Evolutionary conservation across 176 grass and related monocot species (phyloP).

Genomic region (Eremochloa ophiuroides): DNA sequence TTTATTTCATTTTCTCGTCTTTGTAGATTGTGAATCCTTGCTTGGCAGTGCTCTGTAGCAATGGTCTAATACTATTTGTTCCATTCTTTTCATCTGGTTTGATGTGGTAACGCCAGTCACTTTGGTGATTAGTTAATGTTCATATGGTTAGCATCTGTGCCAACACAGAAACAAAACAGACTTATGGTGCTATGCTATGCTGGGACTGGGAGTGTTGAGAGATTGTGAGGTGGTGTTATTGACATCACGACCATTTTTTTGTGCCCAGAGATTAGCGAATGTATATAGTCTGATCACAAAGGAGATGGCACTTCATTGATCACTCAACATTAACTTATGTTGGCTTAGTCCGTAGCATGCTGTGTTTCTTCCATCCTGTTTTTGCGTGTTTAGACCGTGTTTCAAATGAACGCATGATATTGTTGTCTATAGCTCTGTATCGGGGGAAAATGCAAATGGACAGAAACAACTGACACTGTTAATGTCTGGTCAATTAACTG

Average conservation of each 20-base stretch:
- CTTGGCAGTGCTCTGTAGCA: slow-evolving; percentile 22
- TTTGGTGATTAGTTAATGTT: background rate
- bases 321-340: background rate
- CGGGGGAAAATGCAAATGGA: background rate
- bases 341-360: background rate
- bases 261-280: background rate
- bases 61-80: slow-evolving; percentile 35
- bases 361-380: background rate
- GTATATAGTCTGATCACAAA: background rate
- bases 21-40: slow-evolving; percentile 55
- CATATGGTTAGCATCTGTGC: background rate
- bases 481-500: background rate
- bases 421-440: background rate
- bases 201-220: background rate
- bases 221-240: background rate
- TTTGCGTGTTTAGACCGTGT: background rate
- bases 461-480: background rate
- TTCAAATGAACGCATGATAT: background rate
- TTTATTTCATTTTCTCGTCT: slow-evolving; percentile 16
- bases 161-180: background rate
- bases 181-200: background rate
- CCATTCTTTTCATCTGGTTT: slow-evolving; percentile 22
- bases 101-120: background rate
- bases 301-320: background rate
- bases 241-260: background rate